Base-by-base conservation (phyloP, 768 basidiomycete species). In the Boletus rubropictus region DNA sequence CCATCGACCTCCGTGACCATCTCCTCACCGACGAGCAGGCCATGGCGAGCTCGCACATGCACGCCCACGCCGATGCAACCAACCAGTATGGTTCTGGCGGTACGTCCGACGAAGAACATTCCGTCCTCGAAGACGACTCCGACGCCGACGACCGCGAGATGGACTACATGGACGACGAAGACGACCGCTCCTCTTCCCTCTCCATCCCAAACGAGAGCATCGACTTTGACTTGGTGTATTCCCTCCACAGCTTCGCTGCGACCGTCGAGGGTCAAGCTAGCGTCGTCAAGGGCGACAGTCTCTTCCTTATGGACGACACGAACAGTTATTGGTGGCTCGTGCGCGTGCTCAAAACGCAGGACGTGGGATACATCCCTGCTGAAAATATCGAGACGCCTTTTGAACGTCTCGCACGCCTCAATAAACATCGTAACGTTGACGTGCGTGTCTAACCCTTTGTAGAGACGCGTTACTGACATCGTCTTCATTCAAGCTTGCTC, bases 321-420 rank as follows among this genome's bases (percentile, higher is more conserved):
- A 98, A 99, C 68, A 91, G 89, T 68, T 99, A 99, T 71, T 98
- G 96, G 96, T 98, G 96, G 96, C 87, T 98, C 41, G 95, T 99
- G 7, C 82, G 93, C 39, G 96, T 99, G 8, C 82, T 99, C 53
- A 98, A 97, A 72, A 97, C 95, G 7, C 93, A 97, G 67, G 93
- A 96, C 60, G 91, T 99, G 14, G 96, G 96, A 0, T 99, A 99
- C 66, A 98, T 99, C 41, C 96, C 96, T 15, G 96, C 96, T 0
- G 96, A 99, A 70, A 98, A 97, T 65, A 97, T 99, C 55, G 96
- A 99, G 66, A 99, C 96, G 0, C 96, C 96, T 0, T 96, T 92
- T 58, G 96, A 99, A 63, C 79, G 96, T 29, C 78, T 98, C 6
- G 96, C 96, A 0, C 74, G 96, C 48, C 75, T 98, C 46, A 98